Evolutionary conservation across 2,329 filamentous ascomycete species (phyloP), one percentile per base, ranked within the genome.

Genomic region (Penicillium olsonii): DNA sequence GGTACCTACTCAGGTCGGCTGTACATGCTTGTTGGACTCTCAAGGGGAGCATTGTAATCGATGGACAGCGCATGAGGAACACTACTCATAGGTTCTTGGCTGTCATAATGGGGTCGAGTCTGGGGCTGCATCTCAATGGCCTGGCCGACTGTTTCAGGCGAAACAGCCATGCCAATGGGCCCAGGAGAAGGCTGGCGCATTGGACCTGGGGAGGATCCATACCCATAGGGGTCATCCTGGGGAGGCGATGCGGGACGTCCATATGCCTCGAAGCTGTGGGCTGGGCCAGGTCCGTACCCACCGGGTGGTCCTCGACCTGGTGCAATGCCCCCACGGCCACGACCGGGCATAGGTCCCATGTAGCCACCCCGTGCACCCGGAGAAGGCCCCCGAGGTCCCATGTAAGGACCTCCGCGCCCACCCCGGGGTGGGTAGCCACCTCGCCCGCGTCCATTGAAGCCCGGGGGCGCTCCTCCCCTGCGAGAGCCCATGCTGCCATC

Each of bases 51-150:
- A 3, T 54, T 52, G 15, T 62, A 60, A 2, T 57, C 61, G 5
- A 52, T 53, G 2, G 64, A 63, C n/a, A 68, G 15, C 4, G 56
- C 60, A 50, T 68, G 66, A 6, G 60, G 56, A 20, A 55, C 43
- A 15, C 55, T 47, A 44, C 60, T 46, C 26, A 58, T 43, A 37
- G 55, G 48, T 22, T 62, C 61, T 19, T 56, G 44, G 3, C 50
- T 47, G 14, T 57, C 57, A 19, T 57, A 48, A 15, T 43, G 45
- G 45, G 76, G 79, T 33, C 79, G 78, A n/a, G 77, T 76, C n/a
- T 78, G 76, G 27, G 86, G 84, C 66, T 92, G 87, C 88, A 95
- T 92, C 68, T 94, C 90, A 45, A 91, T 81, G 2, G 87, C 84
- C 63, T 87, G 85, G 9, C 84, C 84, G 11, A 84, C 65, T 12